Evolutionary conservation across 2,329 filamentous ascomycete species (phyloP).

Genomic region (Fusarium bulbicola): DNA sequence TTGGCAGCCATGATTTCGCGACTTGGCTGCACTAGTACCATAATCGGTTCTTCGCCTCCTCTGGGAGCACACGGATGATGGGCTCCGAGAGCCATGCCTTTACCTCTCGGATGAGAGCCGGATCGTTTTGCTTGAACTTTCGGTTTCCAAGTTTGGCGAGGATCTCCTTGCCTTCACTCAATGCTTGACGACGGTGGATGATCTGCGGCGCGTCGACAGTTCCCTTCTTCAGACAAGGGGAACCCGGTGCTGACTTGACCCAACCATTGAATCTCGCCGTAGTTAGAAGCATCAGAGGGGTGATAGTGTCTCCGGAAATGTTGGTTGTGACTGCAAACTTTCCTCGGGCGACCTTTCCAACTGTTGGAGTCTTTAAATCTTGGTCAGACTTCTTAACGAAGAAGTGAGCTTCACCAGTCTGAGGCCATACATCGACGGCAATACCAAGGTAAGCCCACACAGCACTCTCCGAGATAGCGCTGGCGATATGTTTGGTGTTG

Average conservation of each 20-base stretch:
- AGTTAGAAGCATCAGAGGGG: not conserved
- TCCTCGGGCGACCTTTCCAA: not conserved
- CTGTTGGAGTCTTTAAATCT: not conserved
- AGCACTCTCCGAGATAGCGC: not conserved
- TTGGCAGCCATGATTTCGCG: not conserved
- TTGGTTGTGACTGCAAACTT: not conserved
- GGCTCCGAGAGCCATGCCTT: not conserved
- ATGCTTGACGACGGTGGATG: not conserved
- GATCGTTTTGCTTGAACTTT: not conserved
- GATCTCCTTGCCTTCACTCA: not conserved
- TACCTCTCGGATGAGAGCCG: not conserved
- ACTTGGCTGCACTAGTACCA: conserved; percentile 3
- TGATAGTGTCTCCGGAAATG: not conserved
- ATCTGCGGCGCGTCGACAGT: not conserved
- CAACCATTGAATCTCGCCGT: not conserved
- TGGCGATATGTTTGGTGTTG: not conserved
- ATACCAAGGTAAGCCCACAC: conserved; percentile 1
- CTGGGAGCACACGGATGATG: not conserved
- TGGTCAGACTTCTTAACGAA: not conserved
- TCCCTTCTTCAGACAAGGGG: not conserved
- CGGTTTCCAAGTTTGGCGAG: conserved; percentile 1
- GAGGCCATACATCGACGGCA: not conserved
- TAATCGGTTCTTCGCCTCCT: conserved; percentile 6
- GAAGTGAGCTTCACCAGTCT: not conserved
- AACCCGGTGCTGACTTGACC: not conserved